Percentiles rank a stretch among this genome's conserved stretches.
These are phyloP conservation scores for Arabis alpina DNA, from an alignment of 345 rosid species.

Conservation along the genomic window DNA sequence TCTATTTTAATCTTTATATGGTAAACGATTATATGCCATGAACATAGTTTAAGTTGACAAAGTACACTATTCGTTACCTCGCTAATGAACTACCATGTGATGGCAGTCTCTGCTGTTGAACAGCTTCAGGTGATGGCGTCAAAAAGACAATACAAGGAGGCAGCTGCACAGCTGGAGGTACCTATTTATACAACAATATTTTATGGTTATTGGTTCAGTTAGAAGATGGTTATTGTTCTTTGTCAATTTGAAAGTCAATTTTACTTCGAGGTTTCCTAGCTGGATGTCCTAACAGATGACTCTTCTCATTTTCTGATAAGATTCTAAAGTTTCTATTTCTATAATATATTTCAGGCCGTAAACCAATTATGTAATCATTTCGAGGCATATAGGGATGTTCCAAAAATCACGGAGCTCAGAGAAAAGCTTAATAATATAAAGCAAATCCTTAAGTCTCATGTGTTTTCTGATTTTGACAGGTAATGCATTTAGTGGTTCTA, in stretches of 20 bases:
- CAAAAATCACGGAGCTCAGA: constrained; percentile 94
- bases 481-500: constrained; percentile 47
- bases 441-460: constrained; percentile 94
- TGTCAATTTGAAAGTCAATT: too few relatives aligned
- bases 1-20: constrained; percentile 12
- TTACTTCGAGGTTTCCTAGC: constrained; percentile 4
- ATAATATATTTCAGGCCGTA: constrained; percentile 83
- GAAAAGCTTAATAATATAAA: constrained; percentile 95
- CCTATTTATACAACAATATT: constrained; percentile 5
- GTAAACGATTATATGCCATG: too few relatives aligned
- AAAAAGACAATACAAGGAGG: constrained; percentile 94
- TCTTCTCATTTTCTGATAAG: constrained; percentile 8
- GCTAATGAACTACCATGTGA: constrained; percentile 33
- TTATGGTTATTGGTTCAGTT: neutral
- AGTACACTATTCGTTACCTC: constrained; percentile 17
- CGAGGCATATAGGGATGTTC: constrained; percentile 96
- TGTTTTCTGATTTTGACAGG: constrained; percentile 97
- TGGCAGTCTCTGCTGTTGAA: constrained; percentile 96
- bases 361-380: constrained; percentile 96
- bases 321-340: constrained; percentile 8
- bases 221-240: too few relatives aligned
- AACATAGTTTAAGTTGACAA: constrained; percentile 7
- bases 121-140: constrained; percentile 99
- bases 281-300: constrained; percentile 2
- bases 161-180: constrained; percentile 99